phyloP scores from a whole-genome alignment of 441 rosid species.

The California macrophylla region DNA sequence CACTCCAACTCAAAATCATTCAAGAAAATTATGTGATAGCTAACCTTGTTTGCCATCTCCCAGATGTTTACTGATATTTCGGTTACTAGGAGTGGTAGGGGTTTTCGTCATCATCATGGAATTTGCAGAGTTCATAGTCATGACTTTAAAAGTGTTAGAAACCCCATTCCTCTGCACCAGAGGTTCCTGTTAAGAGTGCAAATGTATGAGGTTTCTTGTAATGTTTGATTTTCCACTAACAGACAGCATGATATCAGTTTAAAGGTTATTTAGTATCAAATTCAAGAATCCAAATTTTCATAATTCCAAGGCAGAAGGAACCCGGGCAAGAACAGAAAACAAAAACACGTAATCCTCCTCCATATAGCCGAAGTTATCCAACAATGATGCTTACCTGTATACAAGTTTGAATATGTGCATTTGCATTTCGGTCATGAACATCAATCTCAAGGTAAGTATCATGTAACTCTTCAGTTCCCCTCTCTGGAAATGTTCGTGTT shows the following conservation, averaged over 20 bases:
- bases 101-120: slow-evolving; percentile 15
- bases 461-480: background rate
- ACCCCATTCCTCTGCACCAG: slow-evolving; percentile 25
- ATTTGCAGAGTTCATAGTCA: slow-evolving; percentile 18
- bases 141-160: slow-evolving; percentile 22
- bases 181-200: slow-evolving; percentile 26
- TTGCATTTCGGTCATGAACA: slow-evolving; percentile 21
- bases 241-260: background rate
- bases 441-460: background rate
- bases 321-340: background rate
- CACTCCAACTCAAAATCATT: slow-evolving; percentile 5
- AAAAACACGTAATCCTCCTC: background rate
- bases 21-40: slow-evolving; percentile 9
- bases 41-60: slow-evolving; percentile 34
- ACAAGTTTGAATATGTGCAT: slow-evolving; percentile 17
- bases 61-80: slow-evolving; percentile 15
- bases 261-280: background rate
- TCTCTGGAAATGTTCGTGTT: slow-evolving; percentile 28
- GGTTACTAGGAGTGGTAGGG: slow-evolving; percentile 13
- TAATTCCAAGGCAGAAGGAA: background rate
- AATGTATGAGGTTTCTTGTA: slow-evolving; percentile 13
- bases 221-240: background rate
- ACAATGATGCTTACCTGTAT: slow-evolving; percentile 28
- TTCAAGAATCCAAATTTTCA: background rate
- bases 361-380: background rate